These are phyloP conservation scores for Epichloe festucae DNA, from an alignment of 2,329 filamentous ascomycete genomes.

Conservation along the genomic window DNA sequence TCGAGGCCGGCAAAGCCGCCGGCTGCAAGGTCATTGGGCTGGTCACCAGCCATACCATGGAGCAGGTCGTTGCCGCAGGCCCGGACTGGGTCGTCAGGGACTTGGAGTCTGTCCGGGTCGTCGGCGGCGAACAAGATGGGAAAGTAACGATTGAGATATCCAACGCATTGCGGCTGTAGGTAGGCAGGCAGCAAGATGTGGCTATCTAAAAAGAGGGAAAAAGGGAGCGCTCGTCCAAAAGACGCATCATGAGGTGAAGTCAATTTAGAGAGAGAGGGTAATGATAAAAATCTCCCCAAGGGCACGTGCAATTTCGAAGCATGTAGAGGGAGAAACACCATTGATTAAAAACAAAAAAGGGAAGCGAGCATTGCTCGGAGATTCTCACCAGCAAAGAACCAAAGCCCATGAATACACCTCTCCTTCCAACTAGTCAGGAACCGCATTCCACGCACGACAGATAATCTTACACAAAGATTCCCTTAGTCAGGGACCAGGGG, in stretches of 20 bases:
- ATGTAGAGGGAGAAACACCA: no score
- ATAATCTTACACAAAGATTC: no score
- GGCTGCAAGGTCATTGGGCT: constrained; percentile 78
- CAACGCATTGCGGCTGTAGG: constrained; percentile 36
- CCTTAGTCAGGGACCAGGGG: no score
- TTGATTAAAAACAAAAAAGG: no score
- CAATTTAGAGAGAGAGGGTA: no score
- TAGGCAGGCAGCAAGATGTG: no score
- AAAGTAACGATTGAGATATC: constrained; percentile 54
- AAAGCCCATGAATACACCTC: neutral
- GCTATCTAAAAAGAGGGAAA: no score
- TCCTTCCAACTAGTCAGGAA: constrained; percentile 2
- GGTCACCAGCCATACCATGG: constrained; percentile 66
- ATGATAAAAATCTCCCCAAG: no score
- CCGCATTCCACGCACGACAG: neutral
- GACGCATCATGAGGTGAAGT: neutral
- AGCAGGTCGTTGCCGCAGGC: constrained; percentile 59
- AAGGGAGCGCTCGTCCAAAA: neutral
- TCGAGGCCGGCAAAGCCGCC: constrained; percentile 70
- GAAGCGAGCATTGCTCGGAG: no score
- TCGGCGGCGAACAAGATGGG: constrained; percentile 42
- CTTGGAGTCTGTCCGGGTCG: constrained; percentile 57
- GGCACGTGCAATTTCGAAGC: no score
- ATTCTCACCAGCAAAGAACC: no score
- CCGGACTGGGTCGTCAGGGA: constrained; percentile 83